Evolutionary conservation across 164 flowering plant species (phyloP), one percentile per base, ranked within the genome.

Genomic region (Magnolia changhungtana): DNA sequence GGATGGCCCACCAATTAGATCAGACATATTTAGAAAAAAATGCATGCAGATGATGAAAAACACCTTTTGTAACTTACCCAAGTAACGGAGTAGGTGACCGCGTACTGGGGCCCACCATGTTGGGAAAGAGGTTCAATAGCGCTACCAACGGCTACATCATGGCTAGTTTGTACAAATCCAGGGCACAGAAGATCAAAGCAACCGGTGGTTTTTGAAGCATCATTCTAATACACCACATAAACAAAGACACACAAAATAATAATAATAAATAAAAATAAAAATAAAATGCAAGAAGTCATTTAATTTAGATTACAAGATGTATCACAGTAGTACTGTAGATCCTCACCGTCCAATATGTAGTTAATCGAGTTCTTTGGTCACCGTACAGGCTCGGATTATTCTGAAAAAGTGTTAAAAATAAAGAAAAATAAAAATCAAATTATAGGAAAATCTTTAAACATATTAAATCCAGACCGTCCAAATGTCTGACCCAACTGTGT

Each of bases 111-210:
- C 63, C 84, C 83, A 4, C 75, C 51, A 31, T 59, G 71, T 0
- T 80, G 59, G 0, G 96, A 93, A 0, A 93, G 79, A 1, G 94
- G 93, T 19, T 88, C 83, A 76, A 93, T 88, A 65, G 91, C 87
- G 49, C 90, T 92, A 67, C 98, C 98, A 18, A 91, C 85, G 49
- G 92, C 89, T 1, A 90, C 85, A 50, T 79, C 73, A 67, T 83
- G 81, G 71, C 88, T 88, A 23, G 91, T 88, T 79, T 93, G 96
- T n/a, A 93, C 85, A 81, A 93, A 93, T 0, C 98, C 98, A 0
- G 90, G 63, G 74, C 98, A 93, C 0, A 88, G 78, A 58, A 90
- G 90, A 72, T 93, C 90, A 86, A 88, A 91, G 80, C 96, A 93
- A 51, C 97, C 97, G 0, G 96, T 90, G 6, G 45, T 37, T 37